Percentiles rank a stretch among this genome's conserved stretches.
These are phyloP conservation scores for Ceratobasidium sp. DNA, from an alignment of 1,284 basidiomycete genomes.

Conservation along the genomic window DNA sequence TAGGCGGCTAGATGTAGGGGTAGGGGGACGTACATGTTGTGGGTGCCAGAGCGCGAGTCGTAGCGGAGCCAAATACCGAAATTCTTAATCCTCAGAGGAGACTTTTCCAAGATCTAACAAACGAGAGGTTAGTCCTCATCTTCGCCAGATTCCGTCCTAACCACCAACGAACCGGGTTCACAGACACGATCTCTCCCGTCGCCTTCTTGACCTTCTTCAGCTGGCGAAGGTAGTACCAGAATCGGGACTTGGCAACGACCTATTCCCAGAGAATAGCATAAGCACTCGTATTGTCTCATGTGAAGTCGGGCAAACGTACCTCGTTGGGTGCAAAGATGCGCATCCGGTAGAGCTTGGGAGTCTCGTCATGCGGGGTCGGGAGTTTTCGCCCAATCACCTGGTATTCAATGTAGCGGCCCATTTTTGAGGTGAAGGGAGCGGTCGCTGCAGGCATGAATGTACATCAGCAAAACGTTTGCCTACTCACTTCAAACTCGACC, in stretches of 20 bases:
- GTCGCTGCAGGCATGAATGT: neutral
- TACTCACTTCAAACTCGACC: slow-evolving; percentile 4
- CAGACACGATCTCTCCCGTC: slow-evolving; percentile 97
- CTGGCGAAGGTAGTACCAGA: slow-evolving; percentile 99
- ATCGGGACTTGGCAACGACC: slow-evolving; percentile 96
- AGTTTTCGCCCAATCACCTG: slow-evolving; percentile 98
- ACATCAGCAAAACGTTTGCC: neutral
- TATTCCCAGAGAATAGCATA: slow-evolving; percentile 48
- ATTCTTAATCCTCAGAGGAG: slow-evolving; percentile 99
- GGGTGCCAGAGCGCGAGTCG: slow-evolving; percentile 97
- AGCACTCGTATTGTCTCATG: neutral
- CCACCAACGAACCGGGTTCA: slow-evolving; percentile 89
- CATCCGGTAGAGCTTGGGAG: slow-evolving; percentile 99
- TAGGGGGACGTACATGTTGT: slow-evolving; percentile 83
- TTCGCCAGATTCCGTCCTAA: neutral
- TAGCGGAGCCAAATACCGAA: slow-evolving; percentile 99
- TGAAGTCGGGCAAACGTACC: slow-evolving; percentile 53
- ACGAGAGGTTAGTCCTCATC: neutral
- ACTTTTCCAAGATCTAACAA: slow-evolving; percentile 93
- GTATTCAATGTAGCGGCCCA: slow-evolving; percentile 79
- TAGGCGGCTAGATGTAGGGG: neutral
- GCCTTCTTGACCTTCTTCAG: slow-evolving; percentile 99
- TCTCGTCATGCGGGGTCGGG: slow-evolving; percentile 93
- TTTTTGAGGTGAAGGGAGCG: slow-evolving; percentile 48
- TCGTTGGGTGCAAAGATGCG: slow-evolving; percentile 99